A percentile compares a stretch with the other conserved stretches of the same genome.
phyloP scores from a whole-genome alignment of 2,329 filamentous ascomycete species.

The Pestalotiopsis sp. region DNA sequence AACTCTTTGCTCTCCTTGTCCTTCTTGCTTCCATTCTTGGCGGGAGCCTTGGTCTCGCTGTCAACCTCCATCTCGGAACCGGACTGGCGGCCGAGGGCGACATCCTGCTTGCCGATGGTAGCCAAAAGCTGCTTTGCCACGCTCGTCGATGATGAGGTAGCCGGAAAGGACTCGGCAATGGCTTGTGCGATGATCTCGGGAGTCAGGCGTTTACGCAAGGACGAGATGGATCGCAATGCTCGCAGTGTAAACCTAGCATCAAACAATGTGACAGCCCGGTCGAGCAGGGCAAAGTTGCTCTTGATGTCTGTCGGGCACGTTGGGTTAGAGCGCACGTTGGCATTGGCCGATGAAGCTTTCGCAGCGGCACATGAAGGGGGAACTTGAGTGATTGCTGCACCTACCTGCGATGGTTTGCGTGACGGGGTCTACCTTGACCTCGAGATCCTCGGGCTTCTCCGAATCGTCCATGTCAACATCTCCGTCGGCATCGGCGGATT shows the following conservation, averaged over 20 bases:
- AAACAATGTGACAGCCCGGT: constrained; percentile 89
- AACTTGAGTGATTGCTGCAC: constrained; percentile 25
- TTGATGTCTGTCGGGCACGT: constrained; percentile 74
- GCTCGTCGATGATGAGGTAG: constrained; percentile 60
- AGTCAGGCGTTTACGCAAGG: constrained; percentile 87
- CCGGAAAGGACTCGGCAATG: constrained; percentile 78
- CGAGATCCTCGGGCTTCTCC: constrained; percentile 51
- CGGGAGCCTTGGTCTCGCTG: constrained; percentile 54
- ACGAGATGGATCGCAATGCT: constrained; percentile 92
- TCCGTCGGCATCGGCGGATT: constrained; percentile 64
- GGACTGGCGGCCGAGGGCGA: constrained; percentile 61
- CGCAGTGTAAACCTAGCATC: constrained; percentile 94
- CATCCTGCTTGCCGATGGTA: constrained; percentile 69
- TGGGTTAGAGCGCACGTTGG: not conserved
- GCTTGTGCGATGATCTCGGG: constrained; percentile 80
- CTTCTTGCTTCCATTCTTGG: constrained; percentile 64
- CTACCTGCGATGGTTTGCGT: constrained; percentile 64
- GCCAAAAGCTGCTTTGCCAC: constrained; percentile 72
- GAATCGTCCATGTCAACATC: constrained; percentile 73
- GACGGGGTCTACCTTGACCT: constrained; percentile 62
- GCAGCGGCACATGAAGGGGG: not conserved
- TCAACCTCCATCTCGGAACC: constrained; percentile 76
- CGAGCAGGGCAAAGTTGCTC: constrained; percentile 88
- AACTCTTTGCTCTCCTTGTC: constrained; percentile 68
- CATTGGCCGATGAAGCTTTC: not conserved